A percentile compares a stretch with the other conserved stretches of the same genome.
Evolutionary conservation across 163 green algal genomes (phyloP).

Genomic region (Botryococcus braunii): DNA sequence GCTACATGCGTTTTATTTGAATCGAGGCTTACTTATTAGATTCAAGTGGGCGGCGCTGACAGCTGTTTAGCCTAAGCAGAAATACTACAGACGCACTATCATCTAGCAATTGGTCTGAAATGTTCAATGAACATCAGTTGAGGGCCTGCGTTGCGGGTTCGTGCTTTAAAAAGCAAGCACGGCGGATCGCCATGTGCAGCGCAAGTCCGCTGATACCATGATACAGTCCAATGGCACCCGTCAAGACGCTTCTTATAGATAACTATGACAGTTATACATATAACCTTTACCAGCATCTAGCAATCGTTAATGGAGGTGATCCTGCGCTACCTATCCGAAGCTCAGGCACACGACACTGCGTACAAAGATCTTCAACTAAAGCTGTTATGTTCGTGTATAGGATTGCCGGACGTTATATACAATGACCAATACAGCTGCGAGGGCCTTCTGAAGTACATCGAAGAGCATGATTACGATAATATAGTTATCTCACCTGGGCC

Average conservation of each 20-base stretch:
- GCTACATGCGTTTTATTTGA: too few species aligned
- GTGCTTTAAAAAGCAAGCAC: too few species aligned
- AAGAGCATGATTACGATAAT: constrained; percentile 39
- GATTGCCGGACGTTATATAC: constrained; percentile 56
- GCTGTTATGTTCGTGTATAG: not conserved
- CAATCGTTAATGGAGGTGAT: constrained; percentile 62
- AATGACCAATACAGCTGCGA: constrained; percentile 67
- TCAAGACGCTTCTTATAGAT: constrained; percentile 77
- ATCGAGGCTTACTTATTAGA: too few species aligned
- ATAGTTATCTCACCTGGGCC: constrained; percentile 88
- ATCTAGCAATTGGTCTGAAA: too few species aligned
- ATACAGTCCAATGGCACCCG: too few species aligned
- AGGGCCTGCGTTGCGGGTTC: too few species aligned
- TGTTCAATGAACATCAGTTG: too few species aligned
- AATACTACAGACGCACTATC: too few species aligned
- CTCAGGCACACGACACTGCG: not conserved
- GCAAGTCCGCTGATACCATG: too few species aligned
- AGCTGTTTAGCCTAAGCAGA: too few species aligned
- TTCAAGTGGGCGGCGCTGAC: too few species aligned
- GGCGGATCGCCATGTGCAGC: too few species aligned
- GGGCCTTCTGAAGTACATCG: constrained; percentile 40
- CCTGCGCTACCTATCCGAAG: not conserved
- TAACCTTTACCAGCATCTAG: constrained; percentile 87
- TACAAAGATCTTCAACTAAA: not conserved
- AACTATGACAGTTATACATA: constrained; percentile 98